Base-by-base conservation (phyloP, 1,284 basidiomycete species). In the Blastosporella zonata region DNA sequence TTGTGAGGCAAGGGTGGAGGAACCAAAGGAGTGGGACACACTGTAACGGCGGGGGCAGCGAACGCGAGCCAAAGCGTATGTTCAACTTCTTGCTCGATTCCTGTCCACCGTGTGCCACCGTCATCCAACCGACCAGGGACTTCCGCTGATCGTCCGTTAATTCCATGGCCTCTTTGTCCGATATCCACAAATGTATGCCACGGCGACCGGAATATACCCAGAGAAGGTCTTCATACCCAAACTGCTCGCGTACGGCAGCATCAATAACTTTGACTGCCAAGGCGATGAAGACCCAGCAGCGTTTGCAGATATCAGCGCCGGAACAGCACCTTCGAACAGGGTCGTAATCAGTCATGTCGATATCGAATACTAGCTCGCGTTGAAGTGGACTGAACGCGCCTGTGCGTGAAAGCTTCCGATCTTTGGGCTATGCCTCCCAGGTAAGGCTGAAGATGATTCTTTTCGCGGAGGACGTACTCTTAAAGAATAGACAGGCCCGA, bases 261-360 rank as follows among this genome's bases (percentile, higher is more conserved):
- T 98, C 90, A 10, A 99, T 74, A 7, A 99, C 90, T 58, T 84
- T 85, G 40, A 97, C 94, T 0, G 97, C 97, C 15, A 89, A 87
- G 10, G 90, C 81, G 60, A 99, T 97, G 71, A 95, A 98, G 1
- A 77, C 81, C 96, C 97, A 99, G 71, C 97, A 99, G 34, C 87
- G 81, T 55, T 78, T 80, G 73, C 96, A 99, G 67, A 99, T 97
- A 51, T 80, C 86, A 48, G 95, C 93, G 47, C 86, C 91, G 2
- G 84, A 84, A 69, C 97, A 99, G 70, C 97, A 99, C 0, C 93
- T 97, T 44, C 97, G 86, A 61, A 99, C 84, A 50, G 87, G 78
- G 67, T 99, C 97, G 71, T 99, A 99, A 70, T 99, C 96, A 13
- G 96, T 97, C 95, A 99, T 97, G 69, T 99, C 96, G 65, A 99